Conservation (phyloP, 306 rosid genomes). For the Lathyrus aphaca region DNA sequence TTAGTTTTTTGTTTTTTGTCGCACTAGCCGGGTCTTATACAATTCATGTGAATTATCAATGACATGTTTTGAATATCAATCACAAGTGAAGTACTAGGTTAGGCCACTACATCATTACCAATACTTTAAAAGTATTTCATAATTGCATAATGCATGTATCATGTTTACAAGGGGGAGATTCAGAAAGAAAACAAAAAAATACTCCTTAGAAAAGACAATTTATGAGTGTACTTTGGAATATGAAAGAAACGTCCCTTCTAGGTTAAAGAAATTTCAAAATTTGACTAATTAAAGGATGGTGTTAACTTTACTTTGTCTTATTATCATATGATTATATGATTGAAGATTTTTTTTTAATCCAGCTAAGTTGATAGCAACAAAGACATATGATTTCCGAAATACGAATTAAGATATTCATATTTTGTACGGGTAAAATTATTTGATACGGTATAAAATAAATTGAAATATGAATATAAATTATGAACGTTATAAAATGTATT, state of each 20-base stretch:
- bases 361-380: too few species aligned
- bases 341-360: too few species aligned
- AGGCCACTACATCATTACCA: constrained; percentile 12
- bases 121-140: constrained; percentile 24
- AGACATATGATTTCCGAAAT: too few species aligned
- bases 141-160: neutral
- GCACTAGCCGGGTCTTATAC: neutral
- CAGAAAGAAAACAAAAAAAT: constrained; percentile 8
- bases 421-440: too few species aligned
- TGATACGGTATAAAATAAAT: too few species aligned
- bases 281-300: neutral
- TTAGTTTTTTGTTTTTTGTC: constrained; percentile 9
- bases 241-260: constrained; percentile 23
- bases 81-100: constrained; percentile 37
- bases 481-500: too few species aligned
- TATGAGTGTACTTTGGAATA: neutral
- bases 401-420: too few species aligned
- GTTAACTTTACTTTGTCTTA: too few species aligned
- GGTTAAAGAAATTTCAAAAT: constrained; percentile 14
- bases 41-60: constrained; percentile 23
- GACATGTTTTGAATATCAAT: constrained; percentile 25
- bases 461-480: too few species aligned
- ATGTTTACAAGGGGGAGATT: neutral
- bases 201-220: neutral
- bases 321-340: too few species aligned